Evolutionary conservation across 164 flowering plant species (phyloP), one percentile per base, ranked within the genome.

Genomic region (Vitis rotundifolia): DNA sequence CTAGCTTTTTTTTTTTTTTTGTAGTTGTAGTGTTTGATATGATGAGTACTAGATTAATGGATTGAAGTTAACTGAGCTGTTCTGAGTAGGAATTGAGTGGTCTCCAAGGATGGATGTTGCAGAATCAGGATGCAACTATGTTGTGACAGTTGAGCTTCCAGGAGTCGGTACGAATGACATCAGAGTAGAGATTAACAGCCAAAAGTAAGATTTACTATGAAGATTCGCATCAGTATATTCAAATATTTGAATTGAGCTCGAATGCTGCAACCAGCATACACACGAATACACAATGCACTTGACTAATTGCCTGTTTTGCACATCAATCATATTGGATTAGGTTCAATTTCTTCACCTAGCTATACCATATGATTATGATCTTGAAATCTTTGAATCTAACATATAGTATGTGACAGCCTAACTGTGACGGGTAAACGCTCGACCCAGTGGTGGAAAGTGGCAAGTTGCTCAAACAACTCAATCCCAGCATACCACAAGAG

Each of bases 21-120:
- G 63, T 29, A 22, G 63, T 8, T 9, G 48, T 57, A 19, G 19
- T 15, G 60, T 14, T 16, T 15, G 18, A 57, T 9, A 57, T 14
- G 18, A 19, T 57, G 19, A 57, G 13, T 9, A 15, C 11, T 16
- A 10, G 11, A 15, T 15, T 59, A 26, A 37, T 37, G 6, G 44
- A 37, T 37, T 37, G 44, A 37, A 37, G 8, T 37, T 37, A 37
- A 37, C 44, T 37, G 44, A 0, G 44, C 8, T 10, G 4, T 51
- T 49, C 47, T 55, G 37, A 80, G 68, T 85, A 92, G 95, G 80
- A 67, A 59, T 9, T 11, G 76, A 81, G 57, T 82, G 88, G 86
- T 88, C 85, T 5, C 98, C 97, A 13, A 81, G 84, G 70, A 86
- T 86, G 89, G 85, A 89, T 68, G 78, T 91, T 61, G 87, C 79